Percentiles rank a stretch among this genome's conserved stretches.
These are phyloP conservation scores for Globisporangium parvum DNA, from an alignment of 352 stramenopile species.

Conservation along the genomic window DNA sequence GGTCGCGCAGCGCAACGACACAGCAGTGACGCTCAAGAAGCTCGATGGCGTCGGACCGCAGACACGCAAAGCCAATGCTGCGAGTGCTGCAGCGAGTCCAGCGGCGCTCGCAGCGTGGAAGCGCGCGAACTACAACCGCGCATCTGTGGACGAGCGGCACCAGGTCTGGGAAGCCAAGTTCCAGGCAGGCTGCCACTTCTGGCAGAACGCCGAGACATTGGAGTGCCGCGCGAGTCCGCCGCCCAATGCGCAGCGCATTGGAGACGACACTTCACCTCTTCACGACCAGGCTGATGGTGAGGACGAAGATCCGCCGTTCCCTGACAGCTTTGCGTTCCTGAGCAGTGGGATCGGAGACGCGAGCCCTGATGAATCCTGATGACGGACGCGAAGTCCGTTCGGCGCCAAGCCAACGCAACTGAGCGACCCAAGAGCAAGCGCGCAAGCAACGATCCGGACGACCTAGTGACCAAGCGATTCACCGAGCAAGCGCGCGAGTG, in stretches of 20 bases:
- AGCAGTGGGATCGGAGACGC: too few relatives aligned
- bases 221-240: constrained; percentile 38
- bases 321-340: constrained; percentile 66
- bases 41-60: constrained; percentile 25
- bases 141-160: constrained; percentile 22
- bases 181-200: constrained; percentile 74
- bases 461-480: too few relatives aligned
- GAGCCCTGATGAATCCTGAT: too few relatives aligned
- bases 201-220: constrained; percentile 60
- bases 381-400: too few relatives aligned
- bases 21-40: constrained; percentile 31
- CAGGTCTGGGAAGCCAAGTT: constrained; percentile 53
- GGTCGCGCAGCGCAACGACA: constrained; percentile 42
- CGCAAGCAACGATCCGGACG: too few relatives aligned
- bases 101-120: constrained; percentile 25
- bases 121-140: constrained; percentile 27
- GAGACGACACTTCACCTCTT: not conserved
- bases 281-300: constrained; percentile 3
- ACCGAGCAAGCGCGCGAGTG: too few relatives aligned
- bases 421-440: too few relatives aligned
- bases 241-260: constrained; percentile 7
- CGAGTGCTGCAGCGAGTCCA: constrained; percentile 9
- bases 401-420: too few relatives aligned
- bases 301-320: constrained; percentile 43
- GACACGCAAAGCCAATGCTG: constrained; percentile 15